Base-by-base conservation (phyloP, 2,329 filamentous ascomycete genomes). In the Xylariaceae sp. region DNA sequence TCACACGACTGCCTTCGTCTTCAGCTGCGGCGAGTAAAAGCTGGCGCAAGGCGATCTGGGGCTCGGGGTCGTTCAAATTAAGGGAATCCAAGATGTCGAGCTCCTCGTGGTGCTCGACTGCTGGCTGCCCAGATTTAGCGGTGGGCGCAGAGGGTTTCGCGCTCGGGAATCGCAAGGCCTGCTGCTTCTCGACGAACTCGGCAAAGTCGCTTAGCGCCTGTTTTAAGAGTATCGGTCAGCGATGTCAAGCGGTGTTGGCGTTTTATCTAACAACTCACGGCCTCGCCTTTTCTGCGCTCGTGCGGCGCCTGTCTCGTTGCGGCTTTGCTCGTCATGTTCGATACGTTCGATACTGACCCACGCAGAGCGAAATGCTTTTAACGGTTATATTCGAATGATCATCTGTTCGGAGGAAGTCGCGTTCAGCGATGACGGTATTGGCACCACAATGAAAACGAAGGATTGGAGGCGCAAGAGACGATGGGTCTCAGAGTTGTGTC, bases 141-240 rank as follows among this genome's bases (percentile, higher is more conserved):
- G 56, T 62, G 49, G 57, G 45, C 3, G 62, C 48, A 14, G 59
- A 44, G 32, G 64, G 58, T 47, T 66, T 69, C 33, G 72, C 63
- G 39, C 65, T 66, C 1, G 80, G 80, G 59, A 82, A 85, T 49
- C 87, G 85, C 44, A 85, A 71, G 12, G 85, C 84, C 69, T 97
- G 94, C 68, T 97, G 91, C 67, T 90, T 87, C 69, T 97, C 90
- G 58, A 96, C 94, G 64, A 96, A 97, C 64, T 99, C 94, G 68
- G 91, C 90, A 67, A 99, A 99, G 62, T 97, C 94, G 74, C 88
- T 94, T 48, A 99, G 79, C 11, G 92, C 91, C 78, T 80, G 44
- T 0, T 42, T 22, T 40, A 36, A 33, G 33, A 15, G 9, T 3
- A 4, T 36, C 5, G 17, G 22, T 49, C 39, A 45, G 42, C 15